Evolutionary conservation across 2,329 filamentous ascomycete species (phyloP), one percentile per base, ranked within the genome.

Genomic region (Trichoderma semiorbis): DNA sequence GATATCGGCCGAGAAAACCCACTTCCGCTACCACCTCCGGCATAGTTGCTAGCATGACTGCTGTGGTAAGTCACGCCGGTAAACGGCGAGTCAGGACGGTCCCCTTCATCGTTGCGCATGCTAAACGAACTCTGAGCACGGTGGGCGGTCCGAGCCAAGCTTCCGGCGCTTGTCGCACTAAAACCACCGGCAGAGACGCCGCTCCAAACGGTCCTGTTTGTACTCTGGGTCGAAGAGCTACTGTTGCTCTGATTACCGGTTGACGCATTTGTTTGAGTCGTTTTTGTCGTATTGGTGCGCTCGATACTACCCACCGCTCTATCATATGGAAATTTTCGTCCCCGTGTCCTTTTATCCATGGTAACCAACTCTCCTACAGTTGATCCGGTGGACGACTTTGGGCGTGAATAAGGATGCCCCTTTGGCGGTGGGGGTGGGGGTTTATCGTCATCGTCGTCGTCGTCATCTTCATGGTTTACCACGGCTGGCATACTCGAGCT

Each of bases 91-190:
- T 88, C 88, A 2, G 90, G 88, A 24, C 90, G 85, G 55, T 87
- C 87, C 26, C 79, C 73, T 21, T 88, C 88, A 77, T 83, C 82
- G 18, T 89, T 89, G 28, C 88, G 86, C 70, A 87, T 85, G 53
- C 89, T 90, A 75, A 93, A 81, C 3, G 90, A 89, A 77, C 91
- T 93, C 74, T 89, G 88, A 18, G 91, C 86, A 73, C 91, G 79
- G 75, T 86, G 81, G 78, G 92, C 78, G n/a, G 93, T 92, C 73
- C 95, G 90, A 34, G 94, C 95, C 74, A 97, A 89, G 81, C 95
- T 98, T 69, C 95, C 96, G 18, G 96, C 96, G 81, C 96, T 98
- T 18, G 96, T 98, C 65, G 94, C 93, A 80, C 95, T 98, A 81
- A 98, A 94, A 14, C 89, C 95, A 65, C 95, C 91, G 0, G 96